Conservation (phyloP, 805 yeast species). For the Starmerella potacharoeniae region DNA sequence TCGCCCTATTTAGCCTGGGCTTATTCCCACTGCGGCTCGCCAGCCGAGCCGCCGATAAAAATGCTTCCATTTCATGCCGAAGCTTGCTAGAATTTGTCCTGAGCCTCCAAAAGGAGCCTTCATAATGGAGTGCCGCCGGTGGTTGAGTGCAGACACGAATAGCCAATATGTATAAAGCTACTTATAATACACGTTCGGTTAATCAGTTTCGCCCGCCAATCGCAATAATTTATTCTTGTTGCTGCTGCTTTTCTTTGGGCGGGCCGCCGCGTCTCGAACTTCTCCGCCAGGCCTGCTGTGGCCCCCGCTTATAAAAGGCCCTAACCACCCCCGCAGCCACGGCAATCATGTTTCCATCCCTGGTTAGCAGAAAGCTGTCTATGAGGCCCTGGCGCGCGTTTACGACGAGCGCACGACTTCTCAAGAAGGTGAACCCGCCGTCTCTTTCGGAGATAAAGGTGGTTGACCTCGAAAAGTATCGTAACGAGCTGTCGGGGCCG, state of each 20-base stretch:
- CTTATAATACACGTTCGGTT: no score
- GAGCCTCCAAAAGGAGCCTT: no score
- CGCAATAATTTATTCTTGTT: no score
- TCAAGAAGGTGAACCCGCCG: constrained; percentile 18
- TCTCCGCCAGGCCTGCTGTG: not conserved
- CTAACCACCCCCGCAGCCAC: constrained; percentile 9
- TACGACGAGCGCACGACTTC: not conserved
- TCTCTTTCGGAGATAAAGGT: constrained; percentile 28
- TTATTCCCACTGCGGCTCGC: not conserved
- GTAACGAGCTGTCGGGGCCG: constrained; percentile 18
- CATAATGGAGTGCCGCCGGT: no score
- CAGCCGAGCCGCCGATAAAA: no score
- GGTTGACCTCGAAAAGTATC: constrained; percentile 26
- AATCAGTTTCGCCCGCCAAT: no score
- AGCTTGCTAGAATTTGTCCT: no score
- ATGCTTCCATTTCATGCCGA: no score
- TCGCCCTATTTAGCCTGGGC: not conserved
- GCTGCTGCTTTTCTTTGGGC: no score
- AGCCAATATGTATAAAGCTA: no score
- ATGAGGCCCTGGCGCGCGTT: not conserved
- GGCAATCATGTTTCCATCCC: not conserved
- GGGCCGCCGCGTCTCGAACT: no score
- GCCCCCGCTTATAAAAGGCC: not conserved
- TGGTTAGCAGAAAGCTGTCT: not conserved
- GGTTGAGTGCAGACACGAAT: no score